These are phyloP conservation scores for Orbilia oligospora DNA, from an alignment of 2,329 filamentous ascomycete species.

Conservation along the genomic window DNA sequence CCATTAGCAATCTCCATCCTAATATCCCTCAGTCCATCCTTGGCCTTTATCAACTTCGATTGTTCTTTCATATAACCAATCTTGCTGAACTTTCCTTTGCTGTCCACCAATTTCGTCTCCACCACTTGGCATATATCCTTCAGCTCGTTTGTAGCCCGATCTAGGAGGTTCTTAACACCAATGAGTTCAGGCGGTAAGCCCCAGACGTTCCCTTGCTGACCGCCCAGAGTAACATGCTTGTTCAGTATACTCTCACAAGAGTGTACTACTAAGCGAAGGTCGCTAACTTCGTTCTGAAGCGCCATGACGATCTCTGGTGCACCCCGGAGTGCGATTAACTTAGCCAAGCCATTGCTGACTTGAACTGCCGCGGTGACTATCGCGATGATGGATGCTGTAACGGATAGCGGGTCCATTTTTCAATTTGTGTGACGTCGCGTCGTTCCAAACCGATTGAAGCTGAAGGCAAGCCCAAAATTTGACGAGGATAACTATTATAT, in stretches of 20 bases:
- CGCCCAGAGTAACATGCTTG: constrained; percentile 5
- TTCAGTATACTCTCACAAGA: neutral
- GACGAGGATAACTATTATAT: too few species aligned
- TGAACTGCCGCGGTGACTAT: constrained; percentile 1
- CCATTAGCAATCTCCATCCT: constrained; percentile 20
- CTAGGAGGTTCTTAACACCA: constrained; percentile 8
- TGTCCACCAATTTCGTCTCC: neutral
- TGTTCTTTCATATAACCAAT: constrained; percentile 16
- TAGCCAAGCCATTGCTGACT: neutral
- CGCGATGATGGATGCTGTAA: constrained; percentile 6
- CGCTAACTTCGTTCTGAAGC: constrained; percentile 20
- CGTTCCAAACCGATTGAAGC: too few species aligned
- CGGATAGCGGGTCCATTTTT: constrained; percentile 26
- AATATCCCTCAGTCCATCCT: neutral
- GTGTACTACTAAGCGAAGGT: constrained; percentile 1
- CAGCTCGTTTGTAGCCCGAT: neutral
- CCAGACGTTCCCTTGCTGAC: constrained; percentile 3
- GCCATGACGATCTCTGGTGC: neutral
- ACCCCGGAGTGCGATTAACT: neutral
- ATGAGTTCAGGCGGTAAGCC: constrained; percentile 18
- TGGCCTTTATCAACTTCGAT: neutral
- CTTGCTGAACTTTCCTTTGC: constrained; percentile 5
- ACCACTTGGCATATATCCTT: neutral
- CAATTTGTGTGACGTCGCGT: too few species aligned
- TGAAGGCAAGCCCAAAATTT: too few species aligned